A percentile compares a stretch with the other conserved stretches of the same genome.
phyloP scores from a whole-genome alignment of 2,329 filamentous ascomycete species.

The Phialophora expanda region DNA sequence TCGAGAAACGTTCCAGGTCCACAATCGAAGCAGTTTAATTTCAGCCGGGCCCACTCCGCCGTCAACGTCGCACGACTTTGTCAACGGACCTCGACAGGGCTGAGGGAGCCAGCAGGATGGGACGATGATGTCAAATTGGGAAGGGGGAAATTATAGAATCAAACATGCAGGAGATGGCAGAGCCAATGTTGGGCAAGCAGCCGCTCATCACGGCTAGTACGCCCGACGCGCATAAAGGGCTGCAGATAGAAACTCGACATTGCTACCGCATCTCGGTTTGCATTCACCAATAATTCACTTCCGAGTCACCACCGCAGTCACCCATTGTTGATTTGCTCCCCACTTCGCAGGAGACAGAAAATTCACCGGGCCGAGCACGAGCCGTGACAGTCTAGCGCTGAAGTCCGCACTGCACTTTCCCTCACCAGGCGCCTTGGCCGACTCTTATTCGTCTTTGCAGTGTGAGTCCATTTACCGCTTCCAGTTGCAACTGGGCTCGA shows the following conservation, averaged over 20 bases:
- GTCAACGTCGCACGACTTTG: slow-evolving; percentile 1
- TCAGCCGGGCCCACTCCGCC: slow-evolving; percentile 8
- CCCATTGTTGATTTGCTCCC: neutral
- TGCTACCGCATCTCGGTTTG: neutral
- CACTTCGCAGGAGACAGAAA: neutral
- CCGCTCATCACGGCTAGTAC: slow-evolving; percentile 9
- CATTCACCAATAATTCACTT: neutral
- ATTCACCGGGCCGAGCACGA: slow-evolving; percentile 1
- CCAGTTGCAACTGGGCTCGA: no score
- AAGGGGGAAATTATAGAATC: slow-evolving; percentile 6
- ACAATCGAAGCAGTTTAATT: slow-evolving; percentile 32
- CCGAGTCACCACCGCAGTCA: neutral
- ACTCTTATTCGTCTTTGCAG: neutral
- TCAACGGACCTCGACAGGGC: slow-evolving; percentile 7
- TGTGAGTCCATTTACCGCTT: neutral
- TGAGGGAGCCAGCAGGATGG: slow-evolving; percentile 1
- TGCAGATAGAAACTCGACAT: neutral
- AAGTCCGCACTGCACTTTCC: slow-evolving; percentile 13
- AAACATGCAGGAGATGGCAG: neutral
- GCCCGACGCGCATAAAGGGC: neutral
- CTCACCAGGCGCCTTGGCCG: neutral
- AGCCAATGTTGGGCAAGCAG: neutral
- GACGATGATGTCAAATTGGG: neutral
- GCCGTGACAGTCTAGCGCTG: slow-evolving; percentile 15
- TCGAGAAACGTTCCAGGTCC: slow-evolving; percentile 32